These are phyloP conservation scores for Medicago lupulina DNA, from an alignment of 306 rosid genomes.

Conservation along the genomic window DNA sequence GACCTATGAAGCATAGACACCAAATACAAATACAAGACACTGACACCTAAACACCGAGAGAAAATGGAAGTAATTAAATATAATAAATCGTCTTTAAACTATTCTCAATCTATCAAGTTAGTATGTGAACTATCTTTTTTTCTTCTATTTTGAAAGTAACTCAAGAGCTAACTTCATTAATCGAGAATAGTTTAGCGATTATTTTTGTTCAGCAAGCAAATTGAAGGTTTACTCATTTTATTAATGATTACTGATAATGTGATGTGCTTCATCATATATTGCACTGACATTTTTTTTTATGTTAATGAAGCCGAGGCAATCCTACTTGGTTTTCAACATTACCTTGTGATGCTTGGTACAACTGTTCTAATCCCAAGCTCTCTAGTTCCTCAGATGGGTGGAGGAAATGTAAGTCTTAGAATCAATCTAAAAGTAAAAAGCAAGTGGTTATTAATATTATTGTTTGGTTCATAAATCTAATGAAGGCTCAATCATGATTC, in stretches of 20 bases:
- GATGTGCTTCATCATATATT: constrained; percentile 3
- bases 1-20: background rate
- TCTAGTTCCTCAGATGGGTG: constrained; percentile 98
- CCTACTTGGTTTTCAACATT: constrained; percentile 95
- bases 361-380: constrained; percentile 87
- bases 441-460: constrained; percentile 21
- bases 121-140: too few species aligned
- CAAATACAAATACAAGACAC: background rate
- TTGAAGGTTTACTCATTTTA: background rate
- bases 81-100: background rate
- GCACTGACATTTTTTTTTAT: constrained; percentile 10
- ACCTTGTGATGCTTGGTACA: constrained; percentile 98
- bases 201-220: too few species aligned
- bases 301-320: constrained; percentile 87
- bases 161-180: too few species aligned
- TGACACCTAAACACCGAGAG: background rate
- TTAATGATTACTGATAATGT: background rate
- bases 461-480: constrained; percentile 37
- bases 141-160: too few species aligned
- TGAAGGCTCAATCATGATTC: constrained; percentile 28
- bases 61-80: background rate
- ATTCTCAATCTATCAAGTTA: background rate
- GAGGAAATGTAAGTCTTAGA: constrained; percentile 79
- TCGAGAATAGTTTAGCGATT: background rate
- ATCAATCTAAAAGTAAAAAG: background rate